These are phyloP conservation scores for Arxiozyma bovina DNA, from an alignment of 1,139 yeast genomes.

Conservation along the genomic window DNA sequence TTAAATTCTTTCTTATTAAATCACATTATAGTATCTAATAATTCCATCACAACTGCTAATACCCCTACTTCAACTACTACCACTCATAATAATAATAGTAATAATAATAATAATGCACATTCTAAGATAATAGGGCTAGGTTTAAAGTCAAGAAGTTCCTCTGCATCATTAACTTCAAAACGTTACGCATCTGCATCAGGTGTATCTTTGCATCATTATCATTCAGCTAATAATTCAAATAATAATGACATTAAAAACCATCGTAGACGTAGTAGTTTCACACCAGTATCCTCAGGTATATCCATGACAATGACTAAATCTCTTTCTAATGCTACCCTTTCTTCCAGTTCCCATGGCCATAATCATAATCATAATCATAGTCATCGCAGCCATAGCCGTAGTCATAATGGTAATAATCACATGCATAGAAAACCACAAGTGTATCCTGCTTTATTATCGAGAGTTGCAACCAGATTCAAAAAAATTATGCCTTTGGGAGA, in stretches of 20 bases:
- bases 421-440: constrained; percentile 31
- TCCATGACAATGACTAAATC: constrained; percentile 6
- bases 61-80: not conserved
- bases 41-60: not conserved
- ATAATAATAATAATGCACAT: constrained; percentile 2
- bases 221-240: constrained; percentile 2
- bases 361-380: constrained; percentile 7
- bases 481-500: constrained; percentile 66
- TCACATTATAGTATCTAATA: not conserved
- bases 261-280: constrained; percentile 7
- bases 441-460: constrained; percentile 82
- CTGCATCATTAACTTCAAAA: constrained; percentile 30
- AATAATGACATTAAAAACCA: constrained; percentile 2
- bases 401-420: constrained; percentile 15
- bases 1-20: constrained; percentile 1
- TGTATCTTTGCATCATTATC: constrained; percentile 24
- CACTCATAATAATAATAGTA: constrained; percentile 6
- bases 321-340: not conserved
- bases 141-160: constrained; percentile 31
- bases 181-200: constrained; percentile 27
- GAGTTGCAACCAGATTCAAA: constrained; percentile 73
- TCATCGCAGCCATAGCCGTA: constrained; percentile 7
- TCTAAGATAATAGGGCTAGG: constrained; percentile 30
- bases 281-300: constrained; percentile 6
- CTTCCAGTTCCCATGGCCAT: constrained; percentile 2